These are phyloP conservation scores for Acidomyces sp. DNA, from an alignment of 495 filamentous ascomycete genomes.

Conservation along the genomic window DNA sequence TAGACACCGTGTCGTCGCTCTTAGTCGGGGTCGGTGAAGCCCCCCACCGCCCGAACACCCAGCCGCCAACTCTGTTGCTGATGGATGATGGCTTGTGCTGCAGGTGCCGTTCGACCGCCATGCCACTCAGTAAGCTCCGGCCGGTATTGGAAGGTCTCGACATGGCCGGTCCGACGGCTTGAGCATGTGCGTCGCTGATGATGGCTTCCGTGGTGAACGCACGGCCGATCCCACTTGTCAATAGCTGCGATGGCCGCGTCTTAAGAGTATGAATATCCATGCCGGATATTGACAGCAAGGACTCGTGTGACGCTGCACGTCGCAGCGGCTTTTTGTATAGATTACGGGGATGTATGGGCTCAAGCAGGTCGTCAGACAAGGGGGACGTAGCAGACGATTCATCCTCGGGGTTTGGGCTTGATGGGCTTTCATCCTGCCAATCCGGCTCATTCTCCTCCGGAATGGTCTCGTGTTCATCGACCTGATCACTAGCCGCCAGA, in stretches of 20 bases:
- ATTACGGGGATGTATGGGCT: slow-evolving; percentile 13
- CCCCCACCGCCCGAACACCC: slow-evolving; percentile 30
- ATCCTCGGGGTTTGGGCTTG: not conserved
- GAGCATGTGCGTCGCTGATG: slow-evolving; percentile 21
- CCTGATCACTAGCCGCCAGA: slow-evolving; percentile 1
- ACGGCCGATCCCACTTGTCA: slow-evolving; percentile 11
- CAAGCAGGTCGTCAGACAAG: slow-evolving; percentile 6
- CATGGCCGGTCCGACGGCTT: slow-evolving; percentile 16
- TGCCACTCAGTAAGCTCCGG: slow-evolving; percentile 20
- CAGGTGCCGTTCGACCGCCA: slow-evolving; percentile 19
- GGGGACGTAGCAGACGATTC: not conserved
- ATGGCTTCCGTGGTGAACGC: slow-evolving; percentile 19
- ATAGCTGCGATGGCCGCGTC: slow-evolving; percentile 20
- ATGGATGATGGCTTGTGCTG: slow-evolving; percentile 8
- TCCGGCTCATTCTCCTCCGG: slow-evolving; percentile 23
- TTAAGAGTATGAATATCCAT: slow-evolving; percentile 30
- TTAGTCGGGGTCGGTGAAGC: slow-evolving; percentile 19
- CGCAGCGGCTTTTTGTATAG: slow-evolving; percentile 20
- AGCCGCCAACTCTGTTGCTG: slow-evolving; percentile 27
- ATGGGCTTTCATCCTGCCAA: slow-evolving; percentile 7
- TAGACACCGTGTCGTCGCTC: not conserved
- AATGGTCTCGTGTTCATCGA: slow-evolving; percentile 15
- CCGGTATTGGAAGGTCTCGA: slow-evolving; percentile 15
- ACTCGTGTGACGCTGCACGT: slow-evolving; percentile 30
- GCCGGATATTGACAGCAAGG: slow-evolving; percentile 28